Conservation (phyloP, 768 basidiomycete species). For the Phylloporus sp. region DNA sequence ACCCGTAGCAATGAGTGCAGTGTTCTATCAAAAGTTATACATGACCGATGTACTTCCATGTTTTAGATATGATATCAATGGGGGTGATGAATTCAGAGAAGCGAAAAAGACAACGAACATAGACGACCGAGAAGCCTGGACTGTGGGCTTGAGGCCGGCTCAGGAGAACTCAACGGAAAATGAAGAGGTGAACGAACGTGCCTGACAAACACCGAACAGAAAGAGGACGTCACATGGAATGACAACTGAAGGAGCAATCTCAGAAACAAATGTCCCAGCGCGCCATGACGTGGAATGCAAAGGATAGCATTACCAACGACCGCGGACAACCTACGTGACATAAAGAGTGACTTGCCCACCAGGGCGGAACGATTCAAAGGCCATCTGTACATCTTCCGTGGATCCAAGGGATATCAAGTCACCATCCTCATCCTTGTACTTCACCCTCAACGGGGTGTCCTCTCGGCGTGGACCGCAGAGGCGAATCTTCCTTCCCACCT, state of each 20-base stretch:
- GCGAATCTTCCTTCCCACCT: slow-evolving; percentile 89
- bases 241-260: slow-evolving; percentile 14
- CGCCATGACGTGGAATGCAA: not conserved
- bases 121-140: not conserved
- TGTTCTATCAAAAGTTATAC: slow-evolving; percentile 35
- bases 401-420: slow-evolving; percentile 85
- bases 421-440: slow-evolving; percentile 90
- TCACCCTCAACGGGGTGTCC: slow-evolving; percentile 78
- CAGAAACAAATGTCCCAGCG: slow-evolving; percentile 3
- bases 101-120: slow-evolving; percentile 8
- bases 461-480: slow-evolving; percentile 81
- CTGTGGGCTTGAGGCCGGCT: slow-evolving; percentile 5
- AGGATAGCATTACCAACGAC: not conserved
- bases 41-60: slow-evolving; percentile 35
- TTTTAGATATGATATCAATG: slow-evolving; percentile 27
- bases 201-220: slow-evolving; percentile 2
- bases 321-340: slow-evolving; percentile 53
- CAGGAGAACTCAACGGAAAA: slow-evolving; percentile 13
- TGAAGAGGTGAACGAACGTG: slow-evolving; percentile 23
- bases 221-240: slow-evolving; percentile 3
- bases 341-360: slow-evolving; percentile 80
- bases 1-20: slow-evolving; percentile 34
- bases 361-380: slow-evolving; percentile 78
- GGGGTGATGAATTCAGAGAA: slow-evolving; percentile 14
- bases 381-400: slow-evolving; percentile 92